Evolutionary conservation across 2,329 filamentous ascomycete genomes (phyloP).

Genomic region (Karstenula rhodostoma): DNA sequence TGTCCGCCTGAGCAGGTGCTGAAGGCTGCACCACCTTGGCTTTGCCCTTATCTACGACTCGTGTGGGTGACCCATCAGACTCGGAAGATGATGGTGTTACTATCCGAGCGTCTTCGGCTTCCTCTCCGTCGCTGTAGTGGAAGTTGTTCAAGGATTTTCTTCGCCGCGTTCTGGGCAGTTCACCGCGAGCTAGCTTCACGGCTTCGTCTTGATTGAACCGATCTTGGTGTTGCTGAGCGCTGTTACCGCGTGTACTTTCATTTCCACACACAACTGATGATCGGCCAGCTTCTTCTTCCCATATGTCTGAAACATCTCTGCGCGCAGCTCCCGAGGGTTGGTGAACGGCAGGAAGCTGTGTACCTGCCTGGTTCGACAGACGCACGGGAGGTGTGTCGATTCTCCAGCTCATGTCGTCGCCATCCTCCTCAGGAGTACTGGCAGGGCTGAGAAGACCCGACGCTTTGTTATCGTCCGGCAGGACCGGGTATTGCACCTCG

Average conservation of each 20-base stretch:
- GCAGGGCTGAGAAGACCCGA: conserved; percentile 40
- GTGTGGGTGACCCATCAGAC: conserved; percentile 9
- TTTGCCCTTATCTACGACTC: conserved; percentile 26
- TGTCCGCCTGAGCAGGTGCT: conserved; percentile 19
- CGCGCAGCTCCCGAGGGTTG: background rate
- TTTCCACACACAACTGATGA: conserved; percentile 29
- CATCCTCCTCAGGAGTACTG: conserved; percentile 37
- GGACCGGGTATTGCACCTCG: conserved; percentile 39
- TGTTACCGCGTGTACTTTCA: conserved; percentile 27
- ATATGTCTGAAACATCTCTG: conserved; percentile 47
- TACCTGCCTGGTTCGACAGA: conserved; percentile 12
- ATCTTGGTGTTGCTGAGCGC: conserved; percentile 38
- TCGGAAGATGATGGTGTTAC: conserved; percentile 13
- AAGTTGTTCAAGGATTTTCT: conserved; percentile 49
- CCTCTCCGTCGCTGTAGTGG: conserved; percentile 52
- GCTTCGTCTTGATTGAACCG: conserved; percentile 42
- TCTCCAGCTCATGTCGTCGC: conserved; percentile 45
- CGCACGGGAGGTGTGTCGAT: conserved; percentile 29
- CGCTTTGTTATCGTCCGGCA: conserved; percentile 25
- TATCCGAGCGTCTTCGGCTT: conserved; percentile 37
- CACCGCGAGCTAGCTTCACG: conserved; percentile 47
- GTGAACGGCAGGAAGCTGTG: background rate
- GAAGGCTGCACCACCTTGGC: conserved; percentile 20
- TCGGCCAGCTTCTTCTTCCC: conserved; percentile 58
- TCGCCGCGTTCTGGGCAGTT: conserved; percentile 54